Evolutionary conservation across 2,329 filamentous ascomycete genomes (phyloP), one percentile per base, ranked within the genome.

Genomic region (Exophiala dermatitidis): DNA sequence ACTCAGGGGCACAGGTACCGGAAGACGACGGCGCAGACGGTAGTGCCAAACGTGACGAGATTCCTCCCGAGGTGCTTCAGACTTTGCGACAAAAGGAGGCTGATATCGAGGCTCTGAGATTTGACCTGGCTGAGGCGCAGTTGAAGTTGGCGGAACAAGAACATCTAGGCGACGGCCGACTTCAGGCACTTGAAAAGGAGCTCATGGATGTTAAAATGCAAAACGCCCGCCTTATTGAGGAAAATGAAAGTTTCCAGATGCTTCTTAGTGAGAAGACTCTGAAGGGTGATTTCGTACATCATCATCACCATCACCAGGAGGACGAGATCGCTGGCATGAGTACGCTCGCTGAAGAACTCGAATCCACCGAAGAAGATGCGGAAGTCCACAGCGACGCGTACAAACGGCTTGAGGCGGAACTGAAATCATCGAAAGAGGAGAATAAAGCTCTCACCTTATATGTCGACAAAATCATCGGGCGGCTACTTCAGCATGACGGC

Each of bases 381-480:
- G 82, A 83, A 57, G 79, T 78, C 41, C 83, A 86, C 57, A 72
- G 74, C 60, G 80, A 83, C 51, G 73, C 72, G 44, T 77, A 81
- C 60, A 84, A 84, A 63, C 82, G 82, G 48, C 76, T 93, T 8
- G 90, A 96, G 67, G 72, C 77, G 7, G 91, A 97, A 64, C 71
- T 93, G 62, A 89, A 86, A 70, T 78, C 81, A 5, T 75, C 88
- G 63, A 91, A 88, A 72, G 91, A 95, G 68, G 85, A 95, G 74
- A 97, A 98, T 77, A 97, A 97, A 75, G 93, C 93, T 31, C 77
- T 98, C 63, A 95, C 90, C 28, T 77, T 97, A 60, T 98, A 98
- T 74, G 96, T 98, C 76, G 95, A 97, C 80, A 95, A 93, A 74
- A 97, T 98, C 69, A 95, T 98, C 68, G 93, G 93, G 69, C 86